Evolutionary conservation across 2,329 filamentous ascomycete species (phyloP), one percentile per base, ranked within the genome.

Genomic region (Alternaria longipes): DNA sequence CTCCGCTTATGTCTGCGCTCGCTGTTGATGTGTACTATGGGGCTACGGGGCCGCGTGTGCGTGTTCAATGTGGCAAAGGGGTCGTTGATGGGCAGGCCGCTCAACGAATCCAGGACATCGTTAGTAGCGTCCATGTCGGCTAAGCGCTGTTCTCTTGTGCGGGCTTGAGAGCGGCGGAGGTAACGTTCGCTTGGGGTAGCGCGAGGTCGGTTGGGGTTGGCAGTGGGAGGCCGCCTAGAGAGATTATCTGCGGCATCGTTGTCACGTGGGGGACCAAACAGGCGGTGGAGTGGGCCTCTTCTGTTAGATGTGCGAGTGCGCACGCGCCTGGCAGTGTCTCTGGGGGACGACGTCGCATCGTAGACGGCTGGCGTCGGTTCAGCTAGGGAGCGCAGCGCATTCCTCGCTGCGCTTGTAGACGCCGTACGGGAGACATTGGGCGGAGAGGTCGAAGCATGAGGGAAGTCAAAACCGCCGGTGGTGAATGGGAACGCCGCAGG

Each of bases 391-490:
- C 51, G 64, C 55, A 65, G 54, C 18, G 62, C 59, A 36, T 62
- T 63, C 9, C 60, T 42, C 22, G 59, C 36, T 1, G 57, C 32
- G 36, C 40, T 45, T 4, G 59, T 40, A 16, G 26, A 42, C 9
- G 50, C 45, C 18, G 63, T 49, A 40, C 62, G 61, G 22, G 60
- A 28, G n/a, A 61, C 24, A 12, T 52, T 54, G 8, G 58, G 68
- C 8, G 69, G 62, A 6, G 75, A 74, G 7, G 71, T 60, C n/a
- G 74, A 76, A 42, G 82, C 81, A 45, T 81, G 79, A 22, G 82
- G 82, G 54, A 79, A 78, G 71, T 84, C 82, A 70, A 82, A 82
- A 67, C 73, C 75, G 62, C 79, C 80, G 36, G 74, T 74, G 36
- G 75, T 75, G 67, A 74, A 77, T 56, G 74, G 61, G 54, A 74